phyloP scores from a whole-genome alignment of 1,139 yeast genomes.

The Eremothecium cymbalariae region DNA sequence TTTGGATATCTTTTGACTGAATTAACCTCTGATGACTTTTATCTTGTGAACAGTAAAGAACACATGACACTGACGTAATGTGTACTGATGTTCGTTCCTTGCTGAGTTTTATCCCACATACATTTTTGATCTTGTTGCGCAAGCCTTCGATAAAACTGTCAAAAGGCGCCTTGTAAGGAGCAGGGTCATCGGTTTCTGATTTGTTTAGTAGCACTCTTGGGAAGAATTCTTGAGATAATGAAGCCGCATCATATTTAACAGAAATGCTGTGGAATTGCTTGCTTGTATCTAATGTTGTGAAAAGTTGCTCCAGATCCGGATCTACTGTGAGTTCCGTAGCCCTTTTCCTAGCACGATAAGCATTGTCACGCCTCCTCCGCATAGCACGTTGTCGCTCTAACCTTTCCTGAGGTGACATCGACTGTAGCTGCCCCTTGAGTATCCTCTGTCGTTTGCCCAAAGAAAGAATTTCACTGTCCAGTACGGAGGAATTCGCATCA shows the following conservation, averaged over 20 bases:
- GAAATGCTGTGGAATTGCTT: conserved; percentile 4
- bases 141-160: conserved; percentile 3
- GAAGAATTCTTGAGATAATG: conserved; percentile 1
- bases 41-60: conserved; percentile 4
- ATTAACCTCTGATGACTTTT: conserved; percentile 5
- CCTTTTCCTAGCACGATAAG: conserved; percentile 4
- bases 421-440: conserved; percentile 4
- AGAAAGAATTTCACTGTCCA: conserved; percentile 1
- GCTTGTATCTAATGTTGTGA: neutral
- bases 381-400: conserved; percentile 4
- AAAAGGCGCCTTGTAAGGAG: conserved; percentile 2
- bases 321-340: conserved; percentile 4
- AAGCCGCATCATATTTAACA: conserved; percentile 3
- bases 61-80: conserved; percentile 3
- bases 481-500: too few relatives aligned
- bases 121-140: conserved; percentile 1
- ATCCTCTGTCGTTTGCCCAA: conserved; percentile 3
- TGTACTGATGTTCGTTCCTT: conserved; percentile 5
- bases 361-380: conserved; percentile 6
- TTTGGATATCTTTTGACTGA: conserved; percentile 1
- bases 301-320: conserved; percentile 2
- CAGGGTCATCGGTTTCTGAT: conserved; percentile 2
- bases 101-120: conserved; percentile 4
- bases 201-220: conserved; percentile 2
- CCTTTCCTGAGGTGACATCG: conserved; percentile 4